phyloP scores from a whole-genome alignment of 176 grass and related monocot species.

The Chloris gayana region DNA sequence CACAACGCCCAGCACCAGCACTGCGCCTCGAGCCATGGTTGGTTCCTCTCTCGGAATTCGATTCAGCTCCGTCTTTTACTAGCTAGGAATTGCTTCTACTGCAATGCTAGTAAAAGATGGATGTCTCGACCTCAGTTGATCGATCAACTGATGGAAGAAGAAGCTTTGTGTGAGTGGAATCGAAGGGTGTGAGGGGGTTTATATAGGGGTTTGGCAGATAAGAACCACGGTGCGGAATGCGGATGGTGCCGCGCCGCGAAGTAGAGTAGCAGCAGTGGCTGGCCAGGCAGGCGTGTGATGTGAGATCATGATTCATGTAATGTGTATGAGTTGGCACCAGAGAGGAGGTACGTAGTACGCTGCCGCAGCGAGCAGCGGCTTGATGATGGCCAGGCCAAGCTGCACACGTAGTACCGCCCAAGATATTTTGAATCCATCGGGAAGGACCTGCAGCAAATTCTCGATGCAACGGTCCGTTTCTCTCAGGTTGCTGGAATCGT shows the following conservation, averaged over 20 bases:
- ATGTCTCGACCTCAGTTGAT: background rate
- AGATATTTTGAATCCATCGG: constrained; percentile 17
- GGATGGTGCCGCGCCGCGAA: constrained; percentile 38
- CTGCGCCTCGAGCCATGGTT: background rate
- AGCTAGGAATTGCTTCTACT: background rate
- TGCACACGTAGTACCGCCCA: too few species aligned
- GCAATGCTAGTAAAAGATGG: background rate
- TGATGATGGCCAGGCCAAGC: constrained; percentile 29
- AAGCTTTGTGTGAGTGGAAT: constrained; percentile 29
- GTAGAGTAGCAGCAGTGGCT: background rate
- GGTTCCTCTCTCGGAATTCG: background rate
- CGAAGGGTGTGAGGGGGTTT: constrained; percentile 36
- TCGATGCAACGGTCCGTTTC: background rate
- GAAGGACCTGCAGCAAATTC: constrained; percentile 33
- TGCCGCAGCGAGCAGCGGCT: constrained; percentile 26
- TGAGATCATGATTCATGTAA: background rate
- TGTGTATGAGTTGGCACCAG: constrained; percentile 68
- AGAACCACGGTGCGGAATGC: constrained; percentile 28
- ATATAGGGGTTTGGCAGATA: constrained; percentile 57
- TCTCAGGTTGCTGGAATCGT: too few species aligned
- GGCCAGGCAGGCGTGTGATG: background rate
- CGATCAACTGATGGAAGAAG: background rate
- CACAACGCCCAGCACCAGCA: constrained; percentile 15
- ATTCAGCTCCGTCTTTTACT: background rate
- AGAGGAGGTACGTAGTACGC: background rate